Base-by-base conservation (phyloP, 2,329 filamentous ascomycete genomes). In the Hypoxylon sp. region DNA sequence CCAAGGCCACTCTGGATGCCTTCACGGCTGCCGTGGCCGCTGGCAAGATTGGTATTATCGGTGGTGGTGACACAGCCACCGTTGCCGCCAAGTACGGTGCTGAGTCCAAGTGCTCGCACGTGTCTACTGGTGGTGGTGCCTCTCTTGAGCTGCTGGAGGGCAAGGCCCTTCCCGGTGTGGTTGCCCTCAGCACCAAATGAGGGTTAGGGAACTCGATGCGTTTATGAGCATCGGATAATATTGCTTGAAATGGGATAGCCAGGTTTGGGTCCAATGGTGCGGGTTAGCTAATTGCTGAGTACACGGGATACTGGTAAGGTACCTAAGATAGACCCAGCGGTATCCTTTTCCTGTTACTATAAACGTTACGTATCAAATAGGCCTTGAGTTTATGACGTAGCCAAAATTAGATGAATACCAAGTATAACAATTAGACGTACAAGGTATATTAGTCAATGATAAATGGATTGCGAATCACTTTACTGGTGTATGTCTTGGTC, bases 21-120 rank as follows among this genome's bases (percentile, higher is more conserved):
- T 94, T 91, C 57, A 94, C 98, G 57, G 86, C 86, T 23, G 96
- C 91, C 66, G 91, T 91, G 65, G 85, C 92, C 81, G 87, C 84
- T 67, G 94, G 94, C 80, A 94, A 96, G 86, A 97, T 96, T 76
- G 96, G 98, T 80, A 98, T 99, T 83, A 97, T 99, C 71, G 96
- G 96, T 69, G 96, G 96, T 81, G 96, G 96, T 82, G 96, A 99
- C 82, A 99, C 96, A 54, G 96, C 96, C 53, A 99, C 96, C 65
- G 96, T 98, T 50, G 96, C 96, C 58, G 95, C 94, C 80, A 97
- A 99, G 87, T 99, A 97, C 81, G 90, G 90, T 59, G 95, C 93
- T 69, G 96, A 99, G 87, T 90, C 93, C 82, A 96, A 98, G 89
- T 88, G 98, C 78, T 97, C 94, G 85, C 96, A 99, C 84, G 96